Base-by-base conservation (phyloP, 1,284 basidiomycete genomes). In the Naganishia sp. region DNA sequence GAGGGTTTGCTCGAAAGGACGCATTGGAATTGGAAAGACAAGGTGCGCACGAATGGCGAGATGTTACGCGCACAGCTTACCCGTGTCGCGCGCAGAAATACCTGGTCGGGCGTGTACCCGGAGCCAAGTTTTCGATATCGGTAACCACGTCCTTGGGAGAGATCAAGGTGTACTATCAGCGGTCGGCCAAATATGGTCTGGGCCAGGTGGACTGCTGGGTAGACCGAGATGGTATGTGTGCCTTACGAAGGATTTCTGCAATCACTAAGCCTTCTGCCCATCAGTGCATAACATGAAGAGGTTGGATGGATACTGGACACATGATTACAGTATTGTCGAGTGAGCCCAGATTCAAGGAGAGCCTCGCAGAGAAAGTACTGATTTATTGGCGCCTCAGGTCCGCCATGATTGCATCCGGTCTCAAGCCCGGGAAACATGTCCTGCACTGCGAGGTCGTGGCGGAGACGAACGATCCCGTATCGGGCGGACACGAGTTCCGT, bases 1-100 rank as follows among this genome's bases (percentile, higher is more conserved):
- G 23, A 4, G 23, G 21, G 13, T 69, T 78, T 31, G 64, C 55
- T 13, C 74, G 74, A 7, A 10, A 65, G n/a, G 74, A 73, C 53
- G 65, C 72, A 73, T 10, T 78, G 77, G 77, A 69, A 69, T 18
- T 78, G 76, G 75, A 72, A 75, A 48, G 70, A 74, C 52, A 75
- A 78, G 66, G 70, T 66, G 33, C 18, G 64, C n/a, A 6, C 1
- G 44, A 43, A 45, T 13, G 4, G 13, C n/a, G 50, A 28, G 5
- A 28, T 28, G 28, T 28, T 28, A 2, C 3, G 9, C 15, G 10
- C 18, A 23, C 54, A 45, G 21, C 28, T 31, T 21, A 13, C 15
- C 31, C 28, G 2, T 11, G 2, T n/a, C 44, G 6, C 11, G 11
- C 21, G 2, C 15, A 66, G 65, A 25, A 77, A 48, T 79, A 79